Percentiles rank a stretch among this genome's conserved stretches.
Conservation (phyloP, 805 yeast species). For the Metahyphopichia silvanorum region DNA sequence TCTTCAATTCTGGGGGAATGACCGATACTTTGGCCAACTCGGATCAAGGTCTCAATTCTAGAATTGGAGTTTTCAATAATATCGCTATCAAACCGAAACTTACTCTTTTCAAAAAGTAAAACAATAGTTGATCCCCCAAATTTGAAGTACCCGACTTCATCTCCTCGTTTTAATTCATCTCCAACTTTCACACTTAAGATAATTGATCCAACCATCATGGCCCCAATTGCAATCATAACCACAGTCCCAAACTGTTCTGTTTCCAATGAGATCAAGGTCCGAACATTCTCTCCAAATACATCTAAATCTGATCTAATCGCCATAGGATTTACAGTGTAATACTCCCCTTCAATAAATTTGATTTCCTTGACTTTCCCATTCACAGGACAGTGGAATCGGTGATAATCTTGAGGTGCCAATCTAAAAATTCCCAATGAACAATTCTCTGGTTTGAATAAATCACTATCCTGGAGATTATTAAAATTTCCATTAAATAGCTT, state of each 20-base stretch:
- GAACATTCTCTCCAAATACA: conserved; percentile 88
- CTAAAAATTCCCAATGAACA: conserved; percentile 79
- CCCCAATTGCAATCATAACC: conserved; percentile 82
- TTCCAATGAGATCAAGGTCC: conserved; percentile 74
- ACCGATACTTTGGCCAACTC: conserved; percentile 92
- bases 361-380: conserved; percentile 69
- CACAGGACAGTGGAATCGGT: conserved; percentile 88
- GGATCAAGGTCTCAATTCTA: conserved; percentile 75
- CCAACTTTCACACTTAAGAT: conserved; percentile 66
- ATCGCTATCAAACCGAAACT: conserved; percentile 69
- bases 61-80: conserved; percentile 61
- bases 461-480: conserved; percentile 39
- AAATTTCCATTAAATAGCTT: conserved; percentile 53
- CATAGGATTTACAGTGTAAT: conserved; percentile 97
- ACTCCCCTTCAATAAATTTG: conserved; percentile 76
- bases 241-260: conserved; percentile 77
- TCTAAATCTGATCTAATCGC: conserved; percentile 85
- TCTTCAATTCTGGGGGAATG: conserved; percentile 56
- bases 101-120: conserved; percentile 52
- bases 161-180: conserved; percentile 58
- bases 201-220: conserved; percentile 98
- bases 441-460: conserved; percentile 28
- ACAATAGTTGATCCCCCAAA: conserved; percentile 94
- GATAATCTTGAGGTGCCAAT: conserved; percentile 96
- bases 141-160: conserved; percentile 90